Percentiles rank a stretch among this genome's conserved stretches.
Conservation (phyloP, 495 filamentous ascomycete genomes). For the Cudoniella acicularis region DNA sequence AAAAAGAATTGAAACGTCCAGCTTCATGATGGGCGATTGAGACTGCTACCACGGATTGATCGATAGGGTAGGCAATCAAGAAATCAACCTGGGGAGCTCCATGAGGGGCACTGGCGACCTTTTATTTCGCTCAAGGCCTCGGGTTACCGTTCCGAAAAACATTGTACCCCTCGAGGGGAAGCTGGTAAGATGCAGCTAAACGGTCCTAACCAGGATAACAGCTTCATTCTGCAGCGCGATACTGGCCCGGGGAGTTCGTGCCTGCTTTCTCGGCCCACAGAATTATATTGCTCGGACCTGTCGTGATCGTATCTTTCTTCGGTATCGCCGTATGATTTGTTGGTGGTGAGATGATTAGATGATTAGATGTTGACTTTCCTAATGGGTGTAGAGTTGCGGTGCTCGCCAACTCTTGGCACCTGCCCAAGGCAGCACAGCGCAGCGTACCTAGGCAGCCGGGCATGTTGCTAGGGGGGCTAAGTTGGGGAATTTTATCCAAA, state of each 20-base stretch:
- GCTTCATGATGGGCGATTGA: conserved; percentile 6
- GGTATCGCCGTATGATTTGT: background rate
- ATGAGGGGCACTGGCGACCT: background rate
- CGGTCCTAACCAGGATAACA: background rate
- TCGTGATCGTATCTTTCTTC: background rate
- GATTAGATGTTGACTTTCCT: background rate
- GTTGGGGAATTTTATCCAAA: too few relatives aligned
- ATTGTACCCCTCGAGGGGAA: background rate
- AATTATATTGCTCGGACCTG: background rate
- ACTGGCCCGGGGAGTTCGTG: background rate
- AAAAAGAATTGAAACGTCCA: conserved; percentile 22
- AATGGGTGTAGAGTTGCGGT: background rate
- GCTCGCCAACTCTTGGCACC: background rate
- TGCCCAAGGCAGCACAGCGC: background rate
- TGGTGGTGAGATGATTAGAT: background rate
- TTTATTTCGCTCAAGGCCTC: background rate
- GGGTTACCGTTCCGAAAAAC: background rate
- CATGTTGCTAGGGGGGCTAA: background rate
- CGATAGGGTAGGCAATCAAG: background rate
- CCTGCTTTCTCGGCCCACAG: background rate
- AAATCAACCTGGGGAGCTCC: background rate
- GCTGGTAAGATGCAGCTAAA: background rate
- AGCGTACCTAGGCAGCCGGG: background rate
- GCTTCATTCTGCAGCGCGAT: background rate
- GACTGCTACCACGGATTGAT: background rate